Percentiles rank a stretch among this genome's conserved stretches.
These are phyloP conservation scores for Globisporangium barbulae DNA, from an alignment of 352 stramenopile genomes.

Conservation along the genomic window DNA sequence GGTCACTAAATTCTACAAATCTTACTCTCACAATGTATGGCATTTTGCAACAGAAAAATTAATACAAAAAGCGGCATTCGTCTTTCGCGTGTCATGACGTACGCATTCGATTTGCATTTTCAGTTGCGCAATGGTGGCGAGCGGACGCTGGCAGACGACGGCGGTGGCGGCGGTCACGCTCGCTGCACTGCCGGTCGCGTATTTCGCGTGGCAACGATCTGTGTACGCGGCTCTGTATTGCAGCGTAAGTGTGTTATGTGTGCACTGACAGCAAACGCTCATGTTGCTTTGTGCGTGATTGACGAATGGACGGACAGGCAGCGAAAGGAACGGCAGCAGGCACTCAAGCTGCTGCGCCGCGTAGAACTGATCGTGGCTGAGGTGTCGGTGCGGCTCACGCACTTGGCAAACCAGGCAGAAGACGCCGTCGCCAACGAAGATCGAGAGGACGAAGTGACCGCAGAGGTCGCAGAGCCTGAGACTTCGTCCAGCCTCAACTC, in stretches of 20 bases:
- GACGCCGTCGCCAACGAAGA: constrained; percentile 51
- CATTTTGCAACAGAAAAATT: not conserved
- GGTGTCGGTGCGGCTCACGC: constrained; percentile 58
- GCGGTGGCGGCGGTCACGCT: constrained; percentile 19
- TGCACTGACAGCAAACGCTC: not conserved
- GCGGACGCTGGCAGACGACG: constrained; percentile 21
- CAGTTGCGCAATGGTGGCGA: constrained; percentile 7
- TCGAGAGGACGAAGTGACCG: constrained; percentile 16
- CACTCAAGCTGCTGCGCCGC: constrained; percentile 64
- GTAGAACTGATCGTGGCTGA: constrained; percentile 72
- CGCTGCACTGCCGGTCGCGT: constrained; percentile 37
- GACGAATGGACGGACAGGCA: constrained; percentile 21
- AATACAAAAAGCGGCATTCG: not conserved
- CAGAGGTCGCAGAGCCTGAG: constrained; percentile 24
- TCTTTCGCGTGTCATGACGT: constrained; percentile 1
- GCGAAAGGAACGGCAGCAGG: constrained; percentile 33
- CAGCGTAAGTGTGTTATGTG: not conserved
- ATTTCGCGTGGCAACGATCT: constrained; percentile 33
- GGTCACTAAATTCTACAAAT: not conserved
- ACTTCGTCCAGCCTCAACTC: constrained; percentile 55
- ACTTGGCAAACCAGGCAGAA: constrained; percentile 64
- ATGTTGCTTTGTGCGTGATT: not conserved
- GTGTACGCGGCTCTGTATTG: constrained; percentile 21
- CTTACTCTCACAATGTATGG: not conserved
- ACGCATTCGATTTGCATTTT: not conserved